Percentiles rank a stretch among this genome's conserved stretches.
phyloP scores from a whole-genome alignment of 202 grass and related monocot genomes.

The Panicum virgatum region DNA sequence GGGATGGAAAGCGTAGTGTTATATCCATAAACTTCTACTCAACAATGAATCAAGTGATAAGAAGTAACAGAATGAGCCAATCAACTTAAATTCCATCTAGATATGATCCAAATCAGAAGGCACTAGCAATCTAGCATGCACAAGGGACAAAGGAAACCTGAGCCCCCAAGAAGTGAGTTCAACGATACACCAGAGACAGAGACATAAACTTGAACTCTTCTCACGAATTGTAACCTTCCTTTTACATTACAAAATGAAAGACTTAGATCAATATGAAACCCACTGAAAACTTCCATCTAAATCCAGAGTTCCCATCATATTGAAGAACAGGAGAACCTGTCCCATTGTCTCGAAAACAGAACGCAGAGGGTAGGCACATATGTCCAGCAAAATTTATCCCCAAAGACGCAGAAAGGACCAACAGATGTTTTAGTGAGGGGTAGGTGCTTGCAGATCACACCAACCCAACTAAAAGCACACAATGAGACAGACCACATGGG shows the following conservation, averaged over 20 bases:
- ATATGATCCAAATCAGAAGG: not conserved
- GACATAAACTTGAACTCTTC: not conserved
- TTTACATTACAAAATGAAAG: not conserved
- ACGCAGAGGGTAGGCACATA: not conserved
- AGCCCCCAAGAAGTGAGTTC: constrained; percentile 2
- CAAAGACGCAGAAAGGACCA: not conserved
- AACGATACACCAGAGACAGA: not conserved
- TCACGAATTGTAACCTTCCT: not conserved
- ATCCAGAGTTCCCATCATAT: not conserved
- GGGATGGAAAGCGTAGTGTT: not conserved
- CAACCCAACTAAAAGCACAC: constrained; percentile 8
- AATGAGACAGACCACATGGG: not conserved
- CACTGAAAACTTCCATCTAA: not conserved
- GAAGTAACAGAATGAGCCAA: not conserved
- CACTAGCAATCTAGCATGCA: not conserved
- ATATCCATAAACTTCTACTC: not conserved
- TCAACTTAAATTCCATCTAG: not conserved
- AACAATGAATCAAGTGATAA: constrained; percentile 5
- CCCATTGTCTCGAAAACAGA: not conserved
- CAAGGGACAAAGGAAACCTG: not conserved
- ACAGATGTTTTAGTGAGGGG: not conserved
- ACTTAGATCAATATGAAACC: constrained; percentile 6
- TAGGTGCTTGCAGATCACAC: constrained; percentile 7
- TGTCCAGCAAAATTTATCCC: not conserved
- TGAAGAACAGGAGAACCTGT: not conserved